Conservation (phyloP, 192 early-diverging fungal species). For the Entomortierella lignicola region DNA sequence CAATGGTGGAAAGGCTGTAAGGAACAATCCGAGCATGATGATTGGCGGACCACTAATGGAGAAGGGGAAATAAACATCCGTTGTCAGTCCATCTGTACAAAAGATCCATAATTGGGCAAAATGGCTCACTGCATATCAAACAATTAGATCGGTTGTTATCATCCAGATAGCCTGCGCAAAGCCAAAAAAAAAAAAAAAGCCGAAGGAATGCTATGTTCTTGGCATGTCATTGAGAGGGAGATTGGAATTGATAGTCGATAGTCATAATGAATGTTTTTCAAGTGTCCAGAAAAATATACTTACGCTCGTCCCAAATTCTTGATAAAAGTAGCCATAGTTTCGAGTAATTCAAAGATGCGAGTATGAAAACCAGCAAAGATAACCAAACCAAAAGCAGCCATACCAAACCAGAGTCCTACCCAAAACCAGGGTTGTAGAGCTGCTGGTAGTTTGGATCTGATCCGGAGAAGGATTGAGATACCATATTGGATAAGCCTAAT, state of each 20-base stretch:
- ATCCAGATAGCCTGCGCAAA: not conserved
- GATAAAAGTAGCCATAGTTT: constrained; percentile 31
- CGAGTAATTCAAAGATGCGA: constrained; percentile 37
- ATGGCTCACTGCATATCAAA: too few relatives aligned
- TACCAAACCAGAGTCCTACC: constrained; percentile 41
- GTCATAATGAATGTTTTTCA: not conserved
- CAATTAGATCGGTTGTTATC: too few relatives aligned
- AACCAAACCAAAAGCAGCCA: constrained; percentile 5
- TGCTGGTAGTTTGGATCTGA: constrained; percentile 22
- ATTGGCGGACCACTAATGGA: constrained; percentile 39
- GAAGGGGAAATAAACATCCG: not conserved
- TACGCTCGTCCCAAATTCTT: constrained; percentile 50
- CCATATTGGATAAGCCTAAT: constrained; percentile 17
- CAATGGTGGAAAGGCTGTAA: constrained; percentile 76
- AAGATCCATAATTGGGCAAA: too few relatives aligned
- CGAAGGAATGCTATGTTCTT: not conserved
- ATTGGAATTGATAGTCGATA: not conserved
- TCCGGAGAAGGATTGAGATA: constrained; percentile 20
- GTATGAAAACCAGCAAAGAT: constrained; percentile 49
- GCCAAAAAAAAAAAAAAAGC: constrained; percentile 1
- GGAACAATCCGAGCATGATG: constrained; percentile 56
- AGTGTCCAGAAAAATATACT: constrained; percentile 6
- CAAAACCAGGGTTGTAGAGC: constrained; percentile 48
- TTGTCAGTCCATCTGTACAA: not conserved
- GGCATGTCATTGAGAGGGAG: not conserved